Percentiles rank a stretch among this genome's conserved stretches.
Evolutionary conservation across 768 basidiomycete genomes (phyloP).

Genomic region (Termitomyces bulborhizus): DNA sequence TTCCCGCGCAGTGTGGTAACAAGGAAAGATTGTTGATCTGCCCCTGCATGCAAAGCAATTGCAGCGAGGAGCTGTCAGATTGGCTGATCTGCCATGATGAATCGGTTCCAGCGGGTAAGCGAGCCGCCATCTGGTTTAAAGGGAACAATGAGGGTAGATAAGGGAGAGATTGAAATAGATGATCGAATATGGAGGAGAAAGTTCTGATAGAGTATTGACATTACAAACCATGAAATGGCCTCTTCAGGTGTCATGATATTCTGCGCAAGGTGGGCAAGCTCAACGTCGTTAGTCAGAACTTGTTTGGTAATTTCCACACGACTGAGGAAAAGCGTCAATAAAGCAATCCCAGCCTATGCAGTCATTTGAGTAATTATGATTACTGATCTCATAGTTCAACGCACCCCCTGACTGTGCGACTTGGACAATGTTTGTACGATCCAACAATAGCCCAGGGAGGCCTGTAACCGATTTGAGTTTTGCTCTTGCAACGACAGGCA

Average conservation of each 20-base stretch:
- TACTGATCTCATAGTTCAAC: slow-evolving; percentile 18
- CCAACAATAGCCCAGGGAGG: slow-evolving; percentile 72
- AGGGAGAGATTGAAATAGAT: slow-evolving; percentile 77
- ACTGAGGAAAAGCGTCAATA: slow-evolving; percentile 86
- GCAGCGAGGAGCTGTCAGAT: slow-evolving; percentile 95
- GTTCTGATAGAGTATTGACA: background rate
- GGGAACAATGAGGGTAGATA: slow-evolving; percentile 86
- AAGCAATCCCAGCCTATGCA: slow-evolving; percentile 79
- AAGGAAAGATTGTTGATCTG: slow-evolving; percentile 84
- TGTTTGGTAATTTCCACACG: slow-evolving; percentile 92
- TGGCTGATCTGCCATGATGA: slow-evolving; percentile 76
- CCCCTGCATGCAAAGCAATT: slow-evolving; percentile 75
- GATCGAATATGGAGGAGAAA: slow-evolving; percentile 48
- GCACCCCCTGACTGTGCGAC: too few relatives aligned
- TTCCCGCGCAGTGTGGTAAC: slow-evolving; percentile 87
- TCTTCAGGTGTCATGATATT: slow-evolving; percentile 61
- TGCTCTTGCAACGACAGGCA: too few relatives aligned
- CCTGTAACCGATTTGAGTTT: too few relatives aligned
- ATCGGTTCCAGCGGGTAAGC: slow-evolving; percentile 26
- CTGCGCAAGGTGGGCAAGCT: slow-evolving; percentile 53
- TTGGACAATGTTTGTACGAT: too few relatives aligned
- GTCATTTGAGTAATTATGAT: slow-evolving; percentile 6
- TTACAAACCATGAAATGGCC: slow-evolving; percentile 61
- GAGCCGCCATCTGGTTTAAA: slow-evolving; percentile 66
- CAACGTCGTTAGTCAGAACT: slow-evolving; percentile 41